Evolutionary conservation across 208 protist genomes (phyloP), one percentile per base, ranked within the genome.

Genomic region (Crithidia brevicula): DNA sequence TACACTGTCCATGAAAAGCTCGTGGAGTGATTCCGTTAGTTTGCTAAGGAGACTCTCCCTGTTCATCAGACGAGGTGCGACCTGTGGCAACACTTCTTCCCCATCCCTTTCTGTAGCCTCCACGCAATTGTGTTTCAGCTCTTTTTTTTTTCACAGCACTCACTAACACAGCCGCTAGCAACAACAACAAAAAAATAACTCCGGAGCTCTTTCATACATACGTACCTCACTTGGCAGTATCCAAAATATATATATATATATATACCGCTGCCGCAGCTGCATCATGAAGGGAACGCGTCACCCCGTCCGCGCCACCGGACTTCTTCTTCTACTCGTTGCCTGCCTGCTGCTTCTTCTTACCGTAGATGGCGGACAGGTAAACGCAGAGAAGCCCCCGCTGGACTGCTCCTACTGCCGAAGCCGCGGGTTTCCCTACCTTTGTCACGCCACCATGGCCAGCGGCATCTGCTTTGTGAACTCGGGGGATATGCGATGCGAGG

Each of bases 381-480:
- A 27, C 4, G 15, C 11, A 18, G 22, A 13, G 7, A 27, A 63
- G 27, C 7, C 16, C 7, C 8, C 2, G 11, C 67, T 59, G n/a
- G 49, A 73, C 64, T 89, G 83, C 71, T 30, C 40, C 18, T 74
- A 72, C 58, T 89, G 83, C 58, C 43, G 52, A 8, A 20, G 49
- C 25, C 77, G 59, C 23, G 83, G 83, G n/a, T 83, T 80, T 43
- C 67, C 72, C 1, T 89, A 89, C 53, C 16, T 86, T 11, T 89
- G 83, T 52, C 30, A 66, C 15, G 67, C 53, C 0, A 72, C 66
- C 25, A 60, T 86, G 34, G 59, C 20, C 0, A 74, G 78, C 49
- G 40, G 62, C 58, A 61, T 64, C 20, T 80, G 73, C 52, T 68
- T 71, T 20, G 38, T 31, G 2, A 49, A 77, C 45, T 67, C 61